Evolutionary conservation across 805 yeast genomes (phyloP).

Genomic region (Pichia deserticola): DNA sequence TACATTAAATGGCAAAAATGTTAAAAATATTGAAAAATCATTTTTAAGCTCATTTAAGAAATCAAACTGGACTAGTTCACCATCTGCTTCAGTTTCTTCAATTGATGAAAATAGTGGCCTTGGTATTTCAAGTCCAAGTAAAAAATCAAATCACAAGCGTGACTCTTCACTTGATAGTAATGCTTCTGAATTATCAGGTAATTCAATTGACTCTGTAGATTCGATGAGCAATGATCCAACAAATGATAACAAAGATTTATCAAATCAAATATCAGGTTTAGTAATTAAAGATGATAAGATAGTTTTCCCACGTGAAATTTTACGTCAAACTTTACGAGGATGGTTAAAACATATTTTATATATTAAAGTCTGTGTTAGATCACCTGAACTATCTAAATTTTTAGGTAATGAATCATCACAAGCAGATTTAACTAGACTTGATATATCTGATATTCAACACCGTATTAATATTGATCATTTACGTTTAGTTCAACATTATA

Average conservation of each 20-base stretch:
- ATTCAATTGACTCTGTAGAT: conserved; percentile 4
- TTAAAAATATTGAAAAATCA: conserved; percentile 4
- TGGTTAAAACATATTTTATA: conserved; percentile 50
- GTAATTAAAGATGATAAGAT: conserved; percentile 5
- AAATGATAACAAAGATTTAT: neutral
- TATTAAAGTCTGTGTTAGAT: conserved; percentile 48
- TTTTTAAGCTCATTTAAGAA: conserved; percentile 4
- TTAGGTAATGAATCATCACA: conserved; percentile 28
- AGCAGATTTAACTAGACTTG: conserved; percentile 35
- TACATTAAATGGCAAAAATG: neutral
- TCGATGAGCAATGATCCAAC: conserved; percentile 2
- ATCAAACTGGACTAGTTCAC: neutral
- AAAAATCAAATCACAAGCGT: neutral
- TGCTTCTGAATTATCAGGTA: neutral
- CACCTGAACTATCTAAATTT: conserved; percentile 47
- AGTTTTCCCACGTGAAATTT: conserved; percentile 59
- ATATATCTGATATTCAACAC: conserved; percentile 46
- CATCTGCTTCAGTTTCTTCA: conserved; percentile 3
- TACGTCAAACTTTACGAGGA: conserved; percentile 70
- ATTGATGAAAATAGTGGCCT: conserved; percentile 8
- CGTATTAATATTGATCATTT: conserved; percentile 55
- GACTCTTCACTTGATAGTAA: neutral
- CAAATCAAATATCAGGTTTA: neutral
- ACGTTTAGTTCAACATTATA: conserved; percentile 52
- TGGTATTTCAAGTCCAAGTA: conserved; percentile 8